These are phyloP conservation scores for Chernovozyma sophiae-reginae DNA, from an alignment of 1,139 yeast genomes.

Conservation along the genomic window DNA sequence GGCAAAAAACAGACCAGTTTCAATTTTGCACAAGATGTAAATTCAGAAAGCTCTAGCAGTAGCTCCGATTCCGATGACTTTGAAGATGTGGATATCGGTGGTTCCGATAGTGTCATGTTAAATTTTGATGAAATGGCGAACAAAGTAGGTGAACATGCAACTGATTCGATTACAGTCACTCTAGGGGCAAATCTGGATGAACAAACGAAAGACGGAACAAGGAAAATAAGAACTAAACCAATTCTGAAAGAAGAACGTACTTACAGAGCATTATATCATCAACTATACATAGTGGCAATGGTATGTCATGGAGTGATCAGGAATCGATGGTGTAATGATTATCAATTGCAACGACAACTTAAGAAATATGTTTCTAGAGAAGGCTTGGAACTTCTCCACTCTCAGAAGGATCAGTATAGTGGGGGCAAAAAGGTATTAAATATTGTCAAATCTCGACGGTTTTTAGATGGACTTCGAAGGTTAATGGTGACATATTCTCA, in stretches of 20 bases:
- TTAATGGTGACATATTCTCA: conserved; percentile 60
- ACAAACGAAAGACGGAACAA: conserved; percentile 7
- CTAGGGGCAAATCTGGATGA: conserved; percentile 9
- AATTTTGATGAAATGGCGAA: neutral
- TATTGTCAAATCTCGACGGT: conserved; percentile 56
- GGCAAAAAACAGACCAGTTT: neutral
- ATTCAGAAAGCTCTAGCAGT: neutral
- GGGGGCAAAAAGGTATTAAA: conserved; percentile 25
- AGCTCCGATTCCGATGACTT: conserved; percentile 15
- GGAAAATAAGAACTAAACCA: conserved; percentile 17
- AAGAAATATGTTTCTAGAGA: conserved; percentile 44
- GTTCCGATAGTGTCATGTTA: neutral
- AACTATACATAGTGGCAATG: conserved; percentile 53
- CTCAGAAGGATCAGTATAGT: conserved; percentile 11
- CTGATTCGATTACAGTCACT: conserved; percentile 6
- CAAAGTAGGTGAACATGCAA: conserved; percentile 11
- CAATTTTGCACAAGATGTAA: too few relatives aligned
- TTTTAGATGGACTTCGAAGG: conserved; percentile 70
- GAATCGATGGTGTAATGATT: conserved; percentile 71
- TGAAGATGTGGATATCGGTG: conserved; percentile 26
- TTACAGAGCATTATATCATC: conserved; percentile 54
- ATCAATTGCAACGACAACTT: conserved; percentile 33
- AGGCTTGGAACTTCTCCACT: conserved; percentile 48
- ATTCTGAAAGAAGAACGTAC: conserved; percentile 53
- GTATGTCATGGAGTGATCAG: conserved; percentile 62